A percentile compares a stretch with the other conserved stretches of the same genome.
Conservation (phyloP, 1,139 yeast species). For the Yamadazyma epiphylla region DNA sequence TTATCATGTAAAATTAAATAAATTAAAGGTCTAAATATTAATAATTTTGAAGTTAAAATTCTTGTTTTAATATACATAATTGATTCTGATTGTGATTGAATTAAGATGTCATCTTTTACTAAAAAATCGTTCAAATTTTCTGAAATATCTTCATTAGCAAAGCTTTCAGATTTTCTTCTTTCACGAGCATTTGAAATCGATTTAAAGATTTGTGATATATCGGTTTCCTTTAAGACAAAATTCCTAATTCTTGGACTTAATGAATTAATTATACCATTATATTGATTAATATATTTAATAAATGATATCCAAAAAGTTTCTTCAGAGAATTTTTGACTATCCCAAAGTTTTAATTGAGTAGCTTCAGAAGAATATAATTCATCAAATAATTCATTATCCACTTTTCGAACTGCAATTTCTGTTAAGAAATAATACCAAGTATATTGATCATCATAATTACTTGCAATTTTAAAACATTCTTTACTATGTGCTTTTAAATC, state of each 20-base stretch:
- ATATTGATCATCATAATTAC: slow-evolving; percentile 32
- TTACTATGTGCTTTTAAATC: slow-evolving; percentile 20
- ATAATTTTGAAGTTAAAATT: slow-evolving; percentile 29
- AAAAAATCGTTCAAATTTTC: slow-evolving; percentile 28
- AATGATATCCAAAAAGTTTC: slow-evolving; percentile 27
- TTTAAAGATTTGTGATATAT: slow-evolving; percentile 30
- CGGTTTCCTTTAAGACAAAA: slow-evolving; percentile 31
- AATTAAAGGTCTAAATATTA: slow-evolving; percentile 33
- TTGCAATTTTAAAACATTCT: slow-evolving; percentile 25
- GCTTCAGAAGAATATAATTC: slow-evolving; percentile 28
- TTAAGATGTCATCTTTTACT: slow-evolving; percentile 31
- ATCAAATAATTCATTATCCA: slow-evolving; percentile 42
- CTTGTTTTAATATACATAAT: slow-evolving; percentile 40
- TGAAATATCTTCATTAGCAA: slow-evolving; percentile 16
- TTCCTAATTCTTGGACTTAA: slow-evolving; percentile 31
- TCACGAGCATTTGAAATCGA: slow-evolving; percentile 25
- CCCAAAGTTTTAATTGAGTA: slow-evolving; percentile 20
- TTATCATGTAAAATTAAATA: slow-evolving; percentile 32
- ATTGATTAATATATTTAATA: slow-evolving; percentile 35
- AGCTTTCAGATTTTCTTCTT: slow-evolving; percentile 10
- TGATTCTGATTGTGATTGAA: slow-evolving; percentile 35
- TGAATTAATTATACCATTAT: slow-evolving; percentile 38
- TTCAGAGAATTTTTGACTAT: slow-evolving; percentile 20
- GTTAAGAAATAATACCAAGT: slow-evolving; percentile 48
- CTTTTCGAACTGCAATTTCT: slow-evolving; percentile 46